phyloP scores from a whole-genome alignment of 805 yeast species.

The Yamadazyma scolyti region DNA sequence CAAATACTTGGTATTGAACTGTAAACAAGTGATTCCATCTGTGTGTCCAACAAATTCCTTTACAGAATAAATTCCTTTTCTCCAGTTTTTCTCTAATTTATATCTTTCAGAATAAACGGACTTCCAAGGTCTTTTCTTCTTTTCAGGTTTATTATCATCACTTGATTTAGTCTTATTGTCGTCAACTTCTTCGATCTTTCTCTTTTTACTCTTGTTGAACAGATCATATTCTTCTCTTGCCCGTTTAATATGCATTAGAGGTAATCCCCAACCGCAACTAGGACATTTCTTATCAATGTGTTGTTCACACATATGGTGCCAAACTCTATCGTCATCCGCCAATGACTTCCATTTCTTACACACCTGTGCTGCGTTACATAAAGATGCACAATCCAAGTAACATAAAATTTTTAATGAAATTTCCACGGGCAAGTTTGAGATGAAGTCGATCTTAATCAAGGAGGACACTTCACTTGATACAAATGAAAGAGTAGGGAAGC shows the following conservation, averaged over 20 bases:
- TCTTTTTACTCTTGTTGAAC: slow-evolving; percentile 2
- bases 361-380: slow-evolving; percentile 92
- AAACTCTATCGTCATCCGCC: slow-evolving; percentile 95
- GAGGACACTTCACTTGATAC: slow-evolving; percentile 75
- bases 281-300: slow-evolving; percentile 97
- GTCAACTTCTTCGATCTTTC: slow-evolving; percentile 6
- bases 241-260: slow-evolving; percentile 84
- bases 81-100: slow-evolving; percentile 92
- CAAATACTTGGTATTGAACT: slow-evolving; percentile 68
- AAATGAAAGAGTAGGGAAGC: slow-evolving; percentile 91
- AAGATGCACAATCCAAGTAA: slow-evolving; percentile 87
- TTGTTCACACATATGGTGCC: slow-evolving; percentile 98
- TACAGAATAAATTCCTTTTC: slow-evolving; percentile 68
- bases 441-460: slow-evolving; percentile 83
- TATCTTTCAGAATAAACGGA: slow-evolving; percentile 88
- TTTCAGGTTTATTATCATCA: slow-evolving; percentile 1
- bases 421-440: slow-evolving; percentile 81
- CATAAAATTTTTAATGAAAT: slow-evolving; percentile 79
- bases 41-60: slow-evolving; percentile 74
- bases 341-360: slow-evolving; percentile 79
- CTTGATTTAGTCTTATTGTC: slow-evolving; percentile 3
- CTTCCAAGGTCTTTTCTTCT: slow-evolving; percentile 80
- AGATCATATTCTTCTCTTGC: slow-evolving; percentile 44
- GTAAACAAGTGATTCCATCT: slow-evolving; percentile 86
- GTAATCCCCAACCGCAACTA: slow-evolving; percentile 98